Conservation (phyloP, 2,329 filamentous ascomycete genomes). For the Penicillium hordei region DNA sequence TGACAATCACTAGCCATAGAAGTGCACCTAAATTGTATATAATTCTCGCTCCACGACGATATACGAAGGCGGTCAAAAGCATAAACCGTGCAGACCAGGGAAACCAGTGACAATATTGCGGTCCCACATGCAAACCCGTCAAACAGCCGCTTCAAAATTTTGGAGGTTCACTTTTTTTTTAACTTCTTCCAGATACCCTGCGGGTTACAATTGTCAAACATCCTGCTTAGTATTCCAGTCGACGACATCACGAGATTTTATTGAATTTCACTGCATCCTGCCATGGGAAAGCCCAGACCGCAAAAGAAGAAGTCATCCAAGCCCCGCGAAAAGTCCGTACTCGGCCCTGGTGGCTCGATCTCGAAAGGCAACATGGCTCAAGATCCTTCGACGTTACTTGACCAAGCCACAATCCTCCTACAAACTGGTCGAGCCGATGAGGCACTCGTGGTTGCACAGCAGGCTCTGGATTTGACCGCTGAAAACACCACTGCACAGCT, state of each 20-base stretch:
- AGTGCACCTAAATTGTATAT: background rate
- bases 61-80: background rate
- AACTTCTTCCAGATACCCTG: slow-evolving; percentile 7
- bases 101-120: slow-evolving; percentile 9
- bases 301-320: slow-evolving; percentile 47
- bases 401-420: slow-evolving; percentile 56
- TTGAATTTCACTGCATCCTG: slow-evolving; percentile 16
- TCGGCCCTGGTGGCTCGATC: slow-evolving; percentile 42
- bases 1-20: background rate
- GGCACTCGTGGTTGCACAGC: slow-evolving; percentile 56
- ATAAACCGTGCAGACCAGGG: background rate
- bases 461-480: slow-evolving; percentile 48
- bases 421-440: slow-evolving; percentile 60
- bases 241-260: background rate
- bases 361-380: slow-evolving; percentile 48
- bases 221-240: background rate
- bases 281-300: slow-evolving; percentile 55
- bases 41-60: too few relatives aligned
- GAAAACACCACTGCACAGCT: slow-evolving; percentile 41
- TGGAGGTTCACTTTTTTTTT: slow-evolving; percentile 28
- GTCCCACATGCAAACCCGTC: slow-evolving; percentile 44
- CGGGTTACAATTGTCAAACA: slow-evolving; percentile 4
- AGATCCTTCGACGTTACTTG: slow-evolving; percentile 56
- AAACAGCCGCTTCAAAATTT: slow-evolving; percentile 41
- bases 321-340: slow-evolving; percentile 44